A percentile compares a stretch with the other conserved stretches of the same genome.
These are phyloP conservation scores for Talaromyces sp. DNA, from an alignment of 2,329 filamentous ascomycete genomes.

Conservation along the genomic window DNA sequence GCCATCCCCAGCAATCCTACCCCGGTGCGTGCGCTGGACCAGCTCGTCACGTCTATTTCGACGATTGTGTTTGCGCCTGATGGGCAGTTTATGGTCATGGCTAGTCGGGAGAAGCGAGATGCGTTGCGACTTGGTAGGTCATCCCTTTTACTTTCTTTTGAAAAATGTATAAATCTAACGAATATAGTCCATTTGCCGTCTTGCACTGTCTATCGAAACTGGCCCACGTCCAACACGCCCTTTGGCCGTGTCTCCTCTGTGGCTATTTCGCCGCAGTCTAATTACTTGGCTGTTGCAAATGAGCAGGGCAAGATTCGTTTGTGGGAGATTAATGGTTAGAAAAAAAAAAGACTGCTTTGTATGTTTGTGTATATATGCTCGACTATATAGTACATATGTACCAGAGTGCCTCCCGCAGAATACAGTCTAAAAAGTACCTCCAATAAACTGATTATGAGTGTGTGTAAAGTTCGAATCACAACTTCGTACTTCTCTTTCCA, in stretches of 20 bases:
- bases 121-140: slow-evolving; percentile 62
- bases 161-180: neutral
- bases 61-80: slow-evolving; percentile 77
- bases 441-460: neutral
- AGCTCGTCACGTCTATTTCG: slow-evolving; percentile 80
- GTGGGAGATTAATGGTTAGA: slow-evolving; percentile 64
- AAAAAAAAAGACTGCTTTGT: neutral
- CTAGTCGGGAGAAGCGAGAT: slow-evolving; percentile 80
- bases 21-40: slow-evolving; percentile 70
- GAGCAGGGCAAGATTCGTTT: slow-evolving; percentile 81
- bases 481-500: neutral
- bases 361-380: neutral
- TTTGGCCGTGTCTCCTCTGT: slow-evolving; percentile 74
- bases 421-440: neutral
- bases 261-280: slow-evolving; percentile 60
- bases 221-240: slow-evolving; percentile 87
- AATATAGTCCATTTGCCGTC: slow-evolving; percentile 67
- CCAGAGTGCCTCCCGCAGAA: neutral
- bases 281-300: slow-evolving; percentile 78
- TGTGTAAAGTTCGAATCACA: neutral
- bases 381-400: neutral
- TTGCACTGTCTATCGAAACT: slow-evolving; percentile 93
- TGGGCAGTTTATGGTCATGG: slow-evolving; percentile 82
- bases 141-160: neutral
- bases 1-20: slow-evolving; percentile 62